Base-by-base conservation (phyloP, 2,329 filamentous ascomycete species). In the Hirsutella minnesotensis region DNA sequence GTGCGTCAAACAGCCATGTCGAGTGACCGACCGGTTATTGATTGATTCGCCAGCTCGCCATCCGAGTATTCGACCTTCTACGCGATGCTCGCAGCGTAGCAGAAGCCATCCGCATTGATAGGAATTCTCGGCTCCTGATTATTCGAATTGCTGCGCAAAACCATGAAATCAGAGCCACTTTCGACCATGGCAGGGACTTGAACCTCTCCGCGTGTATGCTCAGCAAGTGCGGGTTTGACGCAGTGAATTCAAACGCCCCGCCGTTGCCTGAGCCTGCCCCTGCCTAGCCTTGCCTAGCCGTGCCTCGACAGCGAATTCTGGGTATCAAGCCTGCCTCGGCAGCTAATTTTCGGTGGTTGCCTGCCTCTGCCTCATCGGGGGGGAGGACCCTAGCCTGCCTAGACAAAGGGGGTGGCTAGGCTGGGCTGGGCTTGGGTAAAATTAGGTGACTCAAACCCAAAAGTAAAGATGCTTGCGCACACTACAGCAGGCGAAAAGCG, bases 141-240 rank as follows among this genome's bases (percentile, higher is more conserved):
- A 42, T 65, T 15, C 47, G 43, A 8, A 46, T 59, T 4, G 50
- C 53, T 3, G 43, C 48, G 4, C 53, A 54, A n/a, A 39, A 44
- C 2, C 55, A 57, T 27, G 49, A 48, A 4, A 40, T 63, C 10
- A 35, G 52, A 4, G 50, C 47, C 9, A 49, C 52, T 18, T 62
- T 65, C 35, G 50, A 54, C 9, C 50, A 58, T 9, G 46, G 40
- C 4, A 51, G 60, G 41, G 60, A 65, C 39, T 63, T 64, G 30
- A 52, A 46, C 20, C 42, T 64, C 15, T 46, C 56, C 2, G 49
- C 57, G 4, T 62, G 52, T 38, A 52, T 61, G 40, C 50, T 65
- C 1, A 50, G 56, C 29, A 60, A 54, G 40, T 49, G 53, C 12
- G 56, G 57, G 9, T 60, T 65, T 29, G 22, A n/a, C n/a, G n/a